Percentiles rank a stretch among this genome's conserved stretches.
Conservation (phyloP, 768 basidiomycete species). For the Polyporus arcularius region DNA sequence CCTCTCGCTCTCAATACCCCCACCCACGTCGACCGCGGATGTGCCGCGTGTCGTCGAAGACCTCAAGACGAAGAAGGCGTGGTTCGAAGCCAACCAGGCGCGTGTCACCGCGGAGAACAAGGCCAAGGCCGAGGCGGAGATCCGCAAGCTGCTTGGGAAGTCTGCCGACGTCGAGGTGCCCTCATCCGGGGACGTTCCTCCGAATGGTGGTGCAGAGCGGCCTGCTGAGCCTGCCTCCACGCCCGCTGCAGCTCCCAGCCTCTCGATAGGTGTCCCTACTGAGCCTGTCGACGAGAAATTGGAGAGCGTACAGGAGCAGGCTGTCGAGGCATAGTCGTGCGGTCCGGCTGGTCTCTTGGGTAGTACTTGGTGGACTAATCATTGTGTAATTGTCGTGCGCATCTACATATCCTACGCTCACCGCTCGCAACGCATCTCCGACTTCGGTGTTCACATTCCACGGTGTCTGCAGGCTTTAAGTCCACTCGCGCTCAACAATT, state of each 20-base stretch:
- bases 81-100: slow-evolving; percentile 92
- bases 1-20: slow-evolving; percentile 84
- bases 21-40: slow-evolving; percentile 76
- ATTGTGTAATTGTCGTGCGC: slow-evolving; percentile 21
- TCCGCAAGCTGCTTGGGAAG: slow-evolving; percentile 57
- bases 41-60: slow-evolving; percentile 85
- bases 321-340: slow-evolving; percentile 26
- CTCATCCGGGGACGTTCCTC: slow-evolving; percentile 35
- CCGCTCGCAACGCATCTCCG: slow-evolving; percentile 10
- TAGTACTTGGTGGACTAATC: slow-evolving; percentile 19
- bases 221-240: slow-evolving; percentile 50
- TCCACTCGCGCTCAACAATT: slow-evolving; percentile 2
- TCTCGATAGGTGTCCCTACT: slow-evolving; percentile 36
- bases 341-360: slow-evolving; percentile 13
- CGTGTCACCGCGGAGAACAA: slow-evolving; percentile 78
- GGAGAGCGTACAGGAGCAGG: slow-evolving; percentile 41
- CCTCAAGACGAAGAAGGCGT: slow-evolving; percentile 90
- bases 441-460: not conserved
- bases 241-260: slow-evolving; percentile 35
- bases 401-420: slow-evolving; percentile 14
- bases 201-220: slow-evolving; percentile 41
- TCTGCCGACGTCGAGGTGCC: slow-evolving; percentile 32
- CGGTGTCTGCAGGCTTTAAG: not conserved
- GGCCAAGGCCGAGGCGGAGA: slow-evolving; percentile 76
- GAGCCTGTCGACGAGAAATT: slow-evolving; percentile 46